phyloP scores from a whole-genome alignment of 73 alveolate species.

The Breviolum minutum region DNA sequence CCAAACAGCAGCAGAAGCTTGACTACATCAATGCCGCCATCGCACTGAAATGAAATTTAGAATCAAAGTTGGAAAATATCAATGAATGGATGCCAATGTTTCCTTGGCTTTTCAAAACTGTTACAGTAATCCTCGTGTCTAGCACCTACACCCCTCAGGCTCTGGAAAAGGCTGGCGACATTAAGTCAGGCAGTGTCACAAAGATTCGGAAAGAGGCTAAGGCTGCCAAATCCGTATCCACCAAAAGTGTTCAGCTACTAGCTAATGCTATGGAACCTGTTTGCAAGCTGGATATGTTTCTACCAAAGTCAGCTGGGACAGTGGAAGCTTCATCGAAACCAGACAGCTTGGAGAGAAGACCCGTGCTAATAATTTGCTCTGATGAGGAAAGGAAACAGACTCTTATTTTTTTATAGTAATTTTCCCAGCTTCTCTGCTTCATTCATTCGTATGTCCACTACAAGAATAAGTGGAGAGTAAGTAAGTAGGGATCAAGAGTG shows the following conservation, averaged over 20 bases:
- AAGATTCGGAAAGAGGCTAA: background rate
- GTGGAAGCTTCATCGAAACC: background rate
- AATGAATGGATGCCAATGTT: too few relatives aligned
- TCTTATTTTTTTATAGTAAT: background rate
- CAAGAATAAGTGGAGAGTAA: too few relatives aligned
- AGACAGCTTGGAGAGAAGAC: background rate
- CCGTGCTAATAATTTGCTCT: background rate
- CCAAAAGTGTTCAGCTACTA: background rate
- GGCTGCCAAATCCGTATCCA: background rate
- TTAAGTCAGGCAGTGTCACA: background rate
- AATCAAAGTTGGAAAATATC: too few relatives aligned
- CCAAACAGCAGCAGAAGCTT: background rate
- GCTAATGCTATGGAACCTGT: background rate
- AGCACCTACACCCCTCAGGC: too few relatives aligned
- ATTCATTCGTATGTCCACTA: too few relatives aligned
- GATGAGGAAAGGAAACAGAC: slow-evolving; percentile 20
- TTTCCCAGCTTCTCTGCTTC: background rate
- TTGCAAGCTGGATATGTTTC: background rate
- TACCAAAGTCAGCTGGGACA: background rate
- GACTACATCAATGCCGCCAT: background rate
- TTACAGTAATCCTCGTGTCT: too few relatives aligned
- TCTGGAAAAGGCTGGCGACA: background rate
- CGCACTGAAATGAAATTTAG: background rate
- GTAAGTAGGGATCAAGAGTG: too few relatives aligned
- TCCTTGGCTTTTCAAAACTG: too few relatives aligned